These are phyloP conservation scores for Leccinum olivaceopallidum DNA, from an alignment of 768 basidiomycete species.

Conservation along the genomic window DNA sequence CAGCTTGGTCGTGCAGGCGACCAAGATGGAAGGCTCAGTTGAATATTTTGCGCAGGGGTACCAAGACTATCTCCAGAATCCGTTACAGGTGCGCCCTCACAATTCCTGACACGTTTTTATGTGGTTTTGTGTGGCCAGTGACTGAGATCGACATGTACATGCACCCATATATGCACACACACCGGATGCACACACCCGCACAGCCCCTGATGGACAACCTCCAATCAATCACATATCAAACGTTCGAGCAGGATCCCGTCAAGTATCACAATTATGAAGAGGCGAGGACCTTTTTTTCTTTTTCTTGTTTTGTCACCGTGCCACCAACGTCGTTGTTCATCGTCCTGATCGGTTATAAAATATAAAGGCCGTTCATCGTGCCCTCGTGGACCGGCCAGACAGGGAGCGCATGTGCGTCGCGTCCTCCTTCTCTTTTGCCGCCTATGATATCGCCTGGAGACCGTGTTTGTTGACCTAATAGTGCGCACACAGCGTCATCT, in stretches of 20 bases:
- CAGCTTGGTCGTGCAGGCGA: constrained; percentile 64
- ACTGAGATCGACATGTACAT: not conserved
- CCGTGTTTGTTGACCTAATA: constrained; percentile 19
- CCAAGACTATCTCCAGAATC: constrained; percentile 93
- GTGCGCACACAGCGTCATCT: constrained; percentile 60
- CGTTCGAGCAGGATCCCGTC: constrained; percentile 96
- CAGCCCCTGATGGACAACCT: constrained; percentile 98
- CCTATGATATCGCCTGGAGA: not conserved
- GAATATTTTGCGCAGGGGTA: constrained; percentile 92
- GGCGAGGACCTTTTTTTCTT: constrained; percentile 39
- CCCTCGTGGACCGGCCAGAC: constrained; percentile 69
- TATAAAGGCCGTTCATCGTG: constrained; percentile 73
- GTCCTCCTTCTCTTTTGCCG: constrained; percentile 28
- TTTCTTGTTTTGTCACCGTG: constrained; percentile 3
- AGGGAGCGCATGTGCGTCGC: constrained; percentile 57
- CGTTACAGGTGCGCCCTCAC: constrained; percentile 66
- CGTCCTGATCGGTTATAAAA: not conserved
- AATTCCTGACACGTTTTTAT: not conserved
- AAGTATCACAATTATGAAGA: constrained; percentile 97
- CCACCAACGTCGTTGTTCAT: constrained; percentile 4
- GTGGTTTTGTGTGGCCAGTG: not conserved
- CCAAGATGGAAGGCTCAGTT: constrained; percentile 68
- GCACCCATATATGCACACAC: not conserved
- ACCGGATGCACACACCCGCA: constrained; percentile 29
- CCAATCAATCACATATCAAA: constrained; percentile 93